These are phyloP conservation scores for Liquidambar formosana DNA, from an alignment of 164 flowering plant species.

Conservation along the genomic window DNA sequence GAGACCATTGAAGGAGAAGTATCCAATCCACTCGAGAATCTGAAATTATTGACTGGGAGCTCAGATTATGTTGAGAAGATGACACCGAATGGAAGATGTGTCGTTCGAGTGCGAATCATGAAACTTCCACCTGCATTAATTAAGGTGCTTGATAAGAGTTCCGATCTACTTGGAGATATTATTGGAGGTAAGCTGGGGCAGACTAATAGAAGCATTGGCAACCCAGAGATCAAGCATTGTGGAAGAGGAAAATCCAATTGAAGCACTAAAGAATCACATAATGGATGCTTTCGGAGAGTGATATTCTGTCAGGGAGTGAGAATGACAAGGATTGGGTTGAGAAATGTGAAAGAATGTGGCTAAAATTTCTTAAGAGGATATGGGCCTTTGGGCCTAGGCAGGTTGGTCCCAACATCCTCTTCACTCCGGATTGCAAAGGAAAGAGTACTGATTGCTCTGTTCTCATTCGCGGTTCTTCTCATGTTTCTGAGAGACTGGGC, in stretches of 20 bases:
- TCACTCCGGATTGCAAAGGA: conserved; percentile 50
- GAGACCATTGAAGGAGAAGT: conserved; percentile 85
- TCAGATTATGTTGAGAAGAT: conserved; percentile 66
- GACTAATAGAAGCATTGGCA: conserved; percentile 33
- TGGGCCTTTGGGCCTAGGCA: conserved; percentile 94
- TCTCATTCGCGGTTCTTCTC: conserved; percentile 55
- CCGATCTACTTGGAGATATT: conserved; percentile 66
- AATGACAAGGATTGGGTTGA: conserved; percentile 60
- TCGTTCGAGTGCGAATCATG: conserved; percentile 64
- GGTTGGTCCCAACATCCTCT: conserved; percentile 81
- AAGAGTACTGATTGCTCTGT: conserved; percentile 27
- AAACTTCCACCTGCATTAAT: conserved; percentile 74
- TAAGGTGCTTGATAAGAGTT: conserved; percentile 79
- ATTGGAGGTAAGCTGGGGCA: conserved; percentile 56
- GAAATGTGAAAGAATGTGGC: conserved; percentile 63
- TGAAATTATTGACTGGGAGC: conserved; percentile 42
- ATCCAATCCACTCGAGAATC: conserved; percentile 44
- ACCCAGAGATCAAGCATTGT: conserved; percentile 25
- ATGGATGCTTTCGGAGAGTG: conserved; percentile 66
- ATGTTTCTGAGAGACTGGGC: conserved; percentile 69
- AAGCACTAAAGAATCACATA: conserved; percentile 56
- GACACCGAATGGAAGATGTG: conserved; percentile 81
- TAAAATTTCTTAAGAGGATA: conserved; percentile 59
- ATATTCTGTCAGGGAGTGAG: conserved; percentile 30
- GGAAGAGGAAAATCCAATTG: conserved; percentile 54